These are phyloP conservation scores for Plasmodium gallinaceum DNA, from an alignment of 169 alveolate species.

Conservation along the genomic window DNA sequence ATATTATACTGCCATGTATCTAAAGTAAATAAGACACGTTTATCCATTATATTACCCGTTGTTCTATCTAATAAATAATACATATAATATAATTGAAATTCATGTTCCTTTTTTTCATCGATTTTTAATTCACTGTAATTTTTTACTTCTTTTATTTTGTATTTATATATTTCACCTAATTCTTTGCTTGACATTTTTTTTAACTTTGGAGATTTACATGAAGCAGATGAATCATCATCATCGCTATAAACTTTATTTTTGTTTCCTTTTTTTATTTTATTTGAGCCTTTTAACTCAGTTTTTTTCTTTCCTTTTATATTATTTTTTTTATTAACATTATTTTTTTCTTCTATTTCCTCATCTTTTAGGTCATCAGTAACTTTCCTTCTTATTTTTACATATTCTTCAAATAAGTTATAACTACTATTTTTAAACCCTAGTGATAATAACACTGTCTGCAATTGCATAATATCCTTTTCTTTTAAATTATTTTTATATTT, in stretches of 20 bases:
- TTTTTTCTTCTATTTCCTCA: conserved; percentile 14
- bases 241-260: conserved; percentile 51
- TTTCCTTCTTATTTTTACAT: conserved; percentile 79
- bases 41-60: conserved; percentile 88
- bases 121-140: conserved; percentile 56
- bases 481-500: conserved; percentile 53
- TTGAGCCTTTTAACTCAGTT: conserved; percentile 31
- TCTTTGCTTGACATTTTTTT: background rate
- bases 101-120: conserved; percentile 82
- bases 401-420: conserved; percentile 82
- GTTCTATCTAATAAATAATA: conserved; percentile 90
- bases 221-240: conserved; percentile 19
- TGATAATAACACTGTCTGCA: conserved; percentile 75
- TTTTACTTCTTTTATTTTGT: conserved; percentile 35
- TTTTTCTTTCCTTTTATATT: conserved; percentile 49
- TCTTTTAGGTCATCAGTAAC: conserved; percentile 19
- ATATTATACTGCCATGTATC: conserved; percentile 94
- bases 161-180: conserved; percentile 35
- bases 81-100: conserved; percentile 87
- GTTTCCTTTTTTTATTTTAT: conserved; percentile 69
- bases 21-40: conserved; percentile 92
- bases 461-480: conserved; percentile 68
- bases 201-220: conserved; percentile 1
- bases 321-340: conserved; percentile 19
- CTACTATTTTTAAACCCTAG: conserved; percentile 81